Evolutionary conservation across 768 basidiomycete species (phyloP).

Genomic region (Daedaleopsis nitida): DNA sequence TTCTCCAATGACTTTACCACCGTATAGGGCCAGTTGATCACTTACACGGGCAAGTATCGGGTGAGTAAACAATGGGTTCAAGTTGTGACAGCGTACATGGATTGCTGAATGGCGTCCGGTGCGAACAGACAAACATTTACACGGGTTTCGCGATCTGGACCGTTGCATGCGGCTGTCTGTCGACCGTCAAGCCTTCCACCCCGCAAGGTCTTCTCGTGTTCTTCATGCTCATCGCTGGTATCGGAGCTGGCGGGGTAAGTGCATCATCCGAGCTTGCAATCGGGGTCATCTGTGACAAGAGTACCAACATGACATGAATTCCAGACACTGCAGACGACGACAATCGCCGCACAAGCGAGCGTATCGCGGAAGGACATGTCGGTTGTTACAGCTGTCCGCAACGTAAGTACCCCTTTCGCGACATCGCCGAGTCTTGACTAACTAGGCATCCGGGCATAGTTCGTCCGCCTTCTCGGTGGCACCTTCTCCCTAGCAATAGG

Average conservation of each 20-base stretch:
- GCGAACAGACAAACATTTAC: slow-evolving; percentile 52
- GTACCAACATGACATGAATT: not conserved
- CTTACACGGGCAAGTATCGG: slow-evolving; percentile 63
- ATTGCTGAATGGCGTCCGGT: too few species aligned
- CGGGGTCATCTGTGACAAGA: not conserved
- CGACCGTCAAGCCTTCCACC: slow-evolving; percentile 56
- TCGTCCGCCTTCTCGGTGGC: slow-evolving; percentile 70
- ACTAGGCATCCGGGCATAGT: slow-evolving; percentile 37
- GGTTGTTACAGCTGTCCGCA: slow-evolving; percentile 69
- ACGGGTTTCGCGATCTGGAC: slow-evolving; percentile 70
- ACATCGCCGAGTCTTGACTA: too few species aligned
- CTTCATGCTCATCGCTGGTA: slow-evolving; percentile 31
- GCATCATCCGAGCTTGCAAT: slow-evolving; percentile 11
- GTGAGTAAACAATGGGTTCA: slow-evolving; percentile 32
- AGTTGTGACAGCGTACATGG: too few species aligned
- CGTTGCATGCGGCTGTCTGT: slow-evolving; percentile 69
- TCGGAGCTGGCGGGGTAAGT: slow-evolving; percentile 30
- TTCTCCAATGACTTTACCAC: not conserved
- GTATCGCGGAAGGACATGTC: slow-evolving; percentile 75
- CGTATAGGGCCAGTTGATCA: slow-evolving; percentile 58
- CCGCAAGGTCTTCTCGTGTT: slow-evolving; percentile 53
- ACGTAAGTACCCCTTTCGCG: slow-evolving; percentile 36
- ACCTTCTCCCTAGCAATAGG: slow-evolving; percentile 66
- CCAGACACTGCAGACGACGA: slow-evolving; percentile 65
- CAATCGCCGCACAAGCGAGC: slow-evolving; percentile 72